Evolutionary conservation across 768 basidiomycete genomes (phyloP).

Genomic region (Rhodotorula graminis): DNA sequence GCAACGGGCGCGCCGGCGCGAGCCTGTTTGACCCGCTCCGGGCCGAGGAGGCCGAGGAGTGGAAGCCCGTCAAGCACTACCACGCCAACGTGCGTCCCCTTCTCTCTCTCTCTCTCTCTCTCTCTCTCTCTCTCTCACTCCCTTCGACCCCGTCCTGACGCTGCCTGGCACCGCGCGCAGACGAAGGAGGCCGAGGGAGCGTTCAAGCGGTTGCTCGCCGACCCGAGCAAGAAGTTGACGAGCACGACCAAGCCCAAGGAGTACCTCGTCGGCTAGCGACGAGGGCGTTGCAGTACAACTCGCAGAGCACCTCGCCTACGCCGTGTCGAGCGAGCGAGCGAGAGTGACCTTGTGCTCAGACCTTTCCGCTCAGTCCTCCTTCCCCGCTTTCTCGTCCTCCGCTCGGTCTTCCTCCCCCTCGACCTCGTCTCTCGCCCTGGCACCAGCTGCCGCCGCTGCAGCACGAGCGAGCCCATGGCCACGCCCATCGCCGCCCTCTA

Average conservation of each 20-base stretch:
- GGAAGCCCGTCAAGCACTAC: constrained; percentile 35
- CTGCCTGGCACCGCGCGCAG: neutral
- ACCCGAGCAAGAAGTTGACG: constrained; percentile 11
- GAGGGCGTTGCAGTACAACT: neutral
- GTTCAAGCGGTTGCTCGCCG: constrained; percentile 17
- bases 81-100: constrained; percentile 34
- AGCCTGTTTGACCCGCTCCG: constrained; percentile 30
- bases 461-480: neutral
- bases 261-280: constrained; percentile 4
- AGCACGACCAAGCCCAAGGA: constrained; percentile 30
- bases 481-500: neutral
- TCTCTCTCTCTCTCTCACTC: neutral
- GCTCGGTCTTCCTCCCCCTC: neutral
- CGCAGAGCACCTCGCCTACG: neutral
- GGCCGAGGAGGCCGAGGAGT: constrained; percentile 32
- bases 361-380: too few species aligned
- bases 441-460: too few species aligned
- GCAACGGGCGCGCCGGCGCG: neutral
- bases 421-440: neutral
- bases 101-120: neutral
- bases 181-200: constrained; percentile 22
- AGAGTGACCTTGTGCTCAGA: neutral
- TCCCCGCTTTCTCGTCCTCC: neutral
- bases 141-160: too few species aligned
- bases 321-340: neutral